phyloP scores from a whole-genome alignment of 2,329 filamentous ascomycete genomes.

The Nemania sp. region DNA sequence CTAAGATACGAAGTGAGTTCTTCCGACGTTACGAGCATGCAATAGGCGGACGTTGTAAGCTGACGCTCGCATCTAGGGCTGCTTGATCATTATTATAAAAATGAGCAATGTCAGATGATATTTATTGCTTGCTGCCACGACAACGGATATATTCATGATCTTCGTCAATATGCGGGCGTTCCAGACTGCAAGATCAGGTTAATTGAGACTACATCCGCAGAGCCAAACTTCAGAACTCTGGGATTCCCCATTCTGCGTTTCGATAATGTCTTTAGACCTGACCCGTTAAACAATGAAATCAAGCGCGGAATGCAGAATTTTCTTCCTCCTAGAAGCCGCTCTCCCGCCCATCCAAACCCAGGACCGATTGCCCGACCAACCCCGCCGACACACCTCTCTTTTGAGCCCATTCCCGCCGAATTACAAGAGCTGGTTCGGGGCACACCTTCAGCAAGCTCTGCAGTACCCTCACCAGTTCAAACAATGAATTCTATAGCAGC shows the following conservation, averaged over 20 bases:
- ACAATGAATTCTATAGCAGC: slow-evolving; percentile 11
- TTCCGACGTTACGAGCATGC: background rate
- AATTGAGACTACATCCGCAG: slow-evolving; percentile 42
- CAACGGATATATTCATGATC: slow-evolving; percentile 44
- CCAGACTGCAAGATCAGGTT: slow-evolving; percentile 36
- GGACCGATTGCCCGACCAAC: slow-evolving; percentile 35
- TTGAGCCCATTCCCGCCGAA: slow-evolving; percentile 26
- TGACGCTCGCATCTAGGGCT: slow-evolving; percentile 33
- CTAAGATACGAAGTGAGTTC: slow-evolving; percentile 41
- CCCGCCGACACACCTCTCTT: slow-evolving; percentile 22
- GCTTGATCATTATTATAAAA: slow-evolving; percentile 43
- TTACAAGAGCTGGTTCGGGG: slow-evolving; percentile 17
- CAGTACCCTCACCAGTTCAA: slow-evolving; percentile 20
- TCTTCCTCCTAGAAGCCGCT: slow-evolving; percentile 28
- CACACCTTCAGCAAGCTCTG: slow-evolving; percentile 18
- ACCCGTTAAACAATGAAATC: slow-evolving; percentile 40
- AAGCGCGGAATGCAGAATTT: slow-evolving; percentile 31
- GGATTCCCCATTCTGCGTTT: slow-evolving; percentile 41
- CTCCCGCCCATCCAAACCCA: slow-evolving; percentile 27
- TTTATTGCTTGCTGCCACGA: slow-evolving; percentile 44
- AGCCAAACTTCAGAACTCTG: slow-evolving; percentile 40
- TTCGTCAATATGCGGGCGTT: slow-evolving; percentile 40
- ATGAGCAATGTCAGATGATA: slow-evolving; percentile 42
- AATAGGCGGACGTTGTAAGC: slow-evolving; percentile 4
- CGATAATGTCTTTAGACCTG: slow-evolving; percentile 40